Base-by-base conservation (phyloP, 805 yeast genomes). In the Ogataea wickerhamii region DNA sequence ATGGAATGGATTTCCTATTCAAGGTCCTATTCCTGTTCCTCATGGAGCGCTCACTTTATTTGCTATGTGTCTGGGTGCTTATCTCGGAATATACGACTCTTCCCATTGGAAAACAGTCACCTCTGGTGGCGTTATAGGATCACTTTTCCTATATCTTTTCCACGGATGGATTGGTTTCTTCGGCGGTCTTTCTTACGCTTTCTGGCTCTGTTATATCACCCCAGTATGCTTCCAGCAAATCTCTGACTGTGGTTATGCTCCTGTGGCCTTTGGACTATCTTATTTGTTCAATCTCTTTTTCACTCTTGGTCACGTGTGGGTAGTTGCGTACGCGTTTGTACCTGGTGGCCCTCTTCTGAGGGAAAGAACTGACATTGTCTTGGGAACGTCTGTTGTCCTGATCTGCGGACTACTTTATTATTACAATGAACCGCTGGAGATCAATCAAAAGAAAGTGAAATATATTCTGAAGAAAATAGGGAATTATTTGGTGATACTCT, bases 251-350 rank as follows among this genome's bases (percentile, higher is more conserved):
- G 18, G 37, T 2, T 64, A 73, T 41, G 77, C 85, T 18, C 80
- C 82, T 2, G 50, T 71, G 17, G 59, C 78, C 1, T 77, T 80
- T 51, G 61, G 69, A 4, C 40, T 73, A 2, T 72, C 76, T 0
- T 74, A 75, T 40, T 53, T 78, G 5, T 48, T 76, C 31, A 64
- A 73, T 45, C 67, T 80, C 36, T 33, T 82, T 4, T 57, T 86
- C 25, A 70, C 82, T 18, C 69, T 93, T 44, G 94, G 84, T 4
- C 91, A 88, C 60, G 95, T 91, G 35, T 91, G 98, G 98, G 82
- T 84, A 29, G 98, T 93, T 32, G 98, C 98, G 0, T 93, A 93
- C 61, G 98, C 98, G 0, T 93, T 93, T 66, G 98, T 93, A 32
- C 98, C 98, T 8, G 89, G 87, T 43, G 98, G 98, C 6, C 81